Base-by-base conservation (phyloP, 257 asterid species). In the Avicennia marina region DNA sequence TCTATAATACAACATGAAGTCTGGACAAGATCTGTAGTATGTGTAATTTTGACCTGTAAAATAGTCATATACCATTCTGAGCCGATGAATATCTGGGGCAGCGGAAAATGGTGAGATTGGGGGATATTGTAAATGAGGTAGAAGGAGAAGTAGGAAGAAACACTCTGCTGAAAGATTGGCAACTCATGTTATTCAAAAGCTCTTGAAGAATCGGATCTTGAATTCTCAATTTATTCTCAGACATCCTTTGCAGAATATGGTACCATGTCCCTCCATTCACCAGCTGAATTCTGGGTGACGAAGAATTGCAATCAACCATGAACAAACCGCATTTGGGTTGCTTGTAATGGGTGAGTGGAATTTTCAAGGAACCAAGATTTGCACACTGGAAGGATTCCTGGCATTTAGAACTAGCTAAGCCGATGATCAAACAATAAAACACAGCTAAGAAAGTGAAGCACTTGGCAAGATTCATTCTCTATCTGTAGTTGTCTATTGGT, bases 281-380 rank as follows among this genome's bases (percentile, higher is more conserved):
- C 0, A 75, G 12, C n/a, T 56, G 45, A 24, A 80, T 15, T 29
- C 4, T 53, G 45, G 79, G 82, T 11, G 1, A 0, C 8, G 11
- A 5, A 3, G 12, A 6, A 26, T 4, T 9, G 11, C 56, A 11
- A 32, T 57, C 24, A 17, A 74, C 33, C 47, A 13, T 25, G 55
- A 62, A 21, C 21, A 72, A 41, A 6, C 84, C 83, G 33, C 84
- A 77, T 4, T 27, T 22, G 0, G 60, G 44, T n/a, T n/a, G n/a
- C n/a, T n/a, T n/a, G 6, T 9, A 19, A 31, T 34, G 4, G 29
- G 67, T 3, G 52, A 68, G 66, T 12, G 84, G 79, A 26, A 68
- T 65, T 18, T 2, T 20, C 24, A 78, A 2, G 11, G 5, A 0
- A 6, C 57, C 27, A 2, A 75, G 18, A 4, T 16, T 24, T 31